phyloP scores from a whole-genome alignment of 1,284 basidiomycete species.

The Gymnopus androsaceus region DNA sequence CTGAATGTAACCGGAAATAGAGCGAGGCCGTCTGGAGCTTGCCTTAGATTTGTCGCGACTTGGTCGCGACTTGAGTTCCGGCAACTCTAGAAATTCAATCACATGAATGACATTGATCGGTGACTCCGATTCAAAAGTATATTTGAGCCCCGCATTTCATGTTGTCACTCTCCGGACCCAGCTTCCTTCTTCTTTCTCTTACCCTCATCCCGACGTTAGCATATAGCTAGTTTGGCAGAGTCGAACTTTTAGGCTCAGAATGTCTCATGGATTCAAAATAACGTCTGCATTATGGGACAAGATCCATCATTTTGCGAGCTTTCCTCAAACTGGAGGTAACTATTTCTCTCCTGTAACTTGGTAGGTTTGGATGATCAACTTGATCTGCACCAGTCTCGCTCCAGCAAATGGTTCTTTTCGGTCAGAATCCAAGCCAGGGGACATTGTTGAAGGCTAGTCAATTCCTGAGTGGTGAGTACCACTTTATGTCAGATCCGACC shows the following conservation, averaged over 20 bases:
- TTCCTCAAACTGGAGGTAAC: conserved; percentile 89
- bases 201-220: too few relatives aligned
- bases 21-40: too few relatives aligned
- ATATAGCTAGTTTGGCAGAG: too few relatives aligned
- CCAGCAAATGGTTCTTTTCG: conserved; percentile 89
- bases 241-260: conserved; percentile 22
- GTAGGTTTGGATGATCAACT: not conserved
- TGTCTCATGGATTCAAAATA: conserved; percentile 68
- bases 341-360: not conserved
- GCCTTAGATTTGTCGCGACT: too few relatives aligned
- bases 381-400: conserved; percentile 66
- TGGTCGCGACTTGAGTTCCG: too few relatives aligned
- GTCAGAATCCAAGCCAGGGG: conserved; percentile 85
- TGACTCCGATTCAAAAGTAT: too few relatives aligned
- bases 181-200: too few relatives aligned
- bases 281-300: conserved; percentile 85
- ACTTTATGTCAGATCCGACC: not conserved
- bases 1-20: too few relatives aligned
- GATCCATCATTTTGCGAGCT: conserved; percentile 92
- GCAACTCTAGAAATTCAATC: too few relatives aligned
- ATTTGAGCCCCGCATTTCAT: too few relatives aligned
- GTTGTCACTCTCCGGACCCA: too few relatives aligned
- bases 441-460: conserved; percentile 86
- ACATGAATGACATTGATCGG: too few relatives aligned
- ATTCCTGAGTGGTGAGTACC: conserved; percentile 69